Evolutionary conservation across 495 filamentous ascomycete species (phyloP).

Genomic region (Penicillium dipodomyicola): DNA sequence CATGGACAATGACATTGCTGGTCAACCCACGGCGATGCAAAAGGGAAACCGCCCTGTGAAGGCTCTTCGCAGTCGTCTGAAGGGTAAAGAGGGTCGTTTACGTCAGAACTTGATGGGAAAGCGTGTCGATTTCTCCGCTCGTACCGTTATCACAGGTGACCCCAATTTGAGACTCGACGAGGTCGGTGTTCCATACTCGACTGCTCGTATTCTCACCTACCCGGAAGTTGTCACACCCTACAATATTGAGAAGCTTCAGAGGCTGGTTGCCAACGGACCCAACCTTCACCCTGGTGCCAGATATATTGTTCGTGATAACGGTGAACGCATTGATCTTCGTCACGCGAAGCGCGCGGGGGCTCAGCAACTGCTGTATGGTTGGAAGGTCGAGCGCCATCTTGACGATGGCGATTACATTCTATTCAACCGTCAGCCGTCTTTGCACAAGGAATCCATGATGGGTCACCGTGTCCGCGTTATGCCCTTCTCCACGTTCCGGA

Average conservation of each 20-base stretch:
- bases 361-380: conserved; percentile 86
- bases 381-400: conserved; percentile 97
- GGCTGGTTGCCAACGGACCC: conserved; percentile 86
- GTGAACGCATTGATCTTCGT: conserved; percentile 88
- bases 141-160: conserved; percentile 98
- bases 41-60: conserved; percentile 96
- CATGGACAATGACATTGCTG: conserved; percentile 99
- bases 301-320: conserved; percentile 89
- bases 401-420: conserved; percentile 96
- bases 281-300: conserved; percentile 92
- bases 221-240: conserved; percentile 97
- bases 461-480: conserved; percentile 95
- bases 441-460: conserved; percentile 99
- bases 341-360: conserved; percentile 82
- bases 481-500: conserved; percentile 96
- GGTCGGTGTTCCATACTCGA: conserved; percentile 89
- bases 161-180: conserved; percentile 94
- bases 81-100: conserved; percentile 96
- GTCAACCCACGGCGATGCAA: conserved; percentile 90
- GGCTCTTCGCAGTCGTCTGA: conserved; percentile 90
- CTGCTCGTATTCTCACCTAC: conserved; percentile 87
- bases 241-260: conserved; percentile 90
- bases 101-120: conserved; percentile 99
- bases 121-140: conserved; percentile 98
- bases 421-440: conserved; percentile 97